Percentiles rank a stretch among this genome's conserved stretches.
Evolutionary conservation across 2,329 filamentous ascomycete genomes (phyloP).

Genomic region (Venturiaceae sp.): DNA sequence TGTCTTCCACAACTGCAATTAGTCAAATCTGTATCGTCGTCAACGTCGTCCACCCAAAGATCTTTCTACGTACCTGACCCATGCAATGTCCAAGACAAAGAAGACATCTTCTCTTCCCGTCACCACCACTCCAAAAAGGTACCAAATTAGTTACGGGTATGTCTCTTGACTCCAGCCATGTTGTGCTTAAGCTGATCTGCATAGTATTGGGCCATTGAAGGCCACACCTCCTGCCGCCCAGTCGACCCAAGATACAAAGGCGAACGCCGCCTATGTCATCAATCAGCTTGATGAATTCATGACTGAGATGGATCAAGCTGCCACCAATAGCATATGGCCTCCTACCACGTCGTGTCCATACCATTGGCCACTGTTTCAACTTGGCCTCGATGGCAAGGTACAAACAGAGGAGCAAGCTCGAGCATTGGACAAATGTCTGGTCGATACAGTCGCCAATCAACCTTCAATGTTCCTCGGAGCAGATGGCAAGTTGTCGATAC

Average conservation of each 20-base stretch:
- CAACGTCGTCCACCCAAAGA: neutral
- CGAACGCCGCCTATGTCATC: neutral
- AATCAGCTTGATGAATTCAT: neutral
- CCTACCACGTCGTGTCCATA: neutral
- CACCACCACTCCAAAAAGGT: neutral
- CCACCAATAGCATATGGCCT: neutral
- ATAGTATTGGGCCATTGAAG: neutral
- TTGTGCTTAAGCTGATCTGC: too few species aligned
- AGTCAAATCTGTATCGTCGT: neutral
- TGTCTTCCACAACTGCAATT: neutral
- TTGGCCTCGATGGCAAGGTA: neutral
- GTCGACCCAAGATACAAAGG: neutral
- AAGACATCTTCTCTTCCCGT: neutral
- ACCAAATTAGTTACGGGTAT: neutral
- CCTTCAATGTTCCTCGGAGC: neutral
- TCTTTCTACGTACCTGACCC: neutral
- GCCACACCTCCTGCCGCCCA: neutral
- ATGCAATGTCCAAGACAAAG: neutral
- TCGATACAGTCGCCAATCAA: neutral
- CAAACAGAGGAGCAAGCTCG: neutral
- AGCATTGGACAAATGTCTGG: neutral
- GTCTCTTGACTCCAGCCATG: neutral
- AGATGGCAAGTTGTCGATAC: neutral
- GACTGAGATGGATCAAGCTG: neutral
- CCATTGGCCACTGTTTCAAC: neutral